Evolutionary conservation across 2,329 filamentous ascomycete genomes (phyloP).

Genomic region (Fusarium robinianum): DNA sequence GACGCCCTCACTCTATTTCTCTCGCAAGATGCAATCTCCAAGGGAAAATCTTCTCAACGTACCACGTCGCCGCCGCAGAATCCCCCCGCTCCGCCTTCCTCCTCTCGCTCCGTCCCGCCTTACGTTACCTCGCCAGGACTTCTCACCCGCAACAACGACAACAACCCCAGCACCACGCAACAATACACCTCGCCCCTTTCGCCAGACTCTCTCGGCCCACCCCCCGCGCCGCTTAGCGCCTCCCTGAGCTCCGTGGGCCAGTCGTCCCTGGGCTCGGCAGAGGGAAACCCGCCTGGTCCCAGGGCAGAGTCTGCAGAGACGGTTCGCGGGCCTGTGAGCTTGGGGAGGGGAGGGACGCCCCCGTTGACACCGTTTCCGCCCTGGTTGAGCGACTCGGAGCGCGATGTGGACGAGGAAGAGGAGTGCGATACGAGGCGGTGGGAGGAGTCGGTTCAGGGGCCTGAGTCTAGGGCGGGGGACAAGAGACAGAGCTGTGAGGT

Average conservation of each 20-base stretch:
- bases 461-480: not conserved
- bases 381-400: conserved; percentile 26
- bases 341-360: conserved; percentile 15
- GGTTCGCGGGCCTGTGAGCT: conserved; percentile 17
- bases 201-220: conserved; percentile 2
- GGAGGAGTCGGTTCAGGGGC: conserved; percentile 5
- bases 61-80: conserved; percentile 17
- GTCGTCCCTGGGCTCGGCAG: conserved; percentile 11
- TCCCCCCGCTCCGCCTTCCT: too few relatives aligned
- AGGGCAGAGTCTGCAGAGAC: conserved; percentile 28
- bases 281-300: not conserved
- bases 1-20: conserved; percentile 20
- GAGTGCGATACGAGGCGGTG: conserved; percentile 18
- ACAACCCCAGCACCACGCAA: conserved; percentile 9
- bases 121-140: conserved; percentile 19
- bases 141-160: conserved; percentile 8
- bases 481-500: conserved; percentile 12
- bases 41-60: conserved; percentile 9
- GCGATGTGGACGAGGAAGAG: conserved; percentile 23
- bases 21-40: conserved; percentile 15
- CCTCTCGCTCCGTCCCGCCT: too few relatives aligned
- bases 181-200: conserved; percentile 4
- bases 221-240: conserved; percentile 7
- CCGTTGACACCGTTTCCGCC: conserved; percentile 38
- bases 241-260: conserved; percentile 16